These are phyloP conservation scores for Physcia stellaris DNA, from an alignment of 495 filamentous ascomycete species.

Conservation along the genomic window DNA sequence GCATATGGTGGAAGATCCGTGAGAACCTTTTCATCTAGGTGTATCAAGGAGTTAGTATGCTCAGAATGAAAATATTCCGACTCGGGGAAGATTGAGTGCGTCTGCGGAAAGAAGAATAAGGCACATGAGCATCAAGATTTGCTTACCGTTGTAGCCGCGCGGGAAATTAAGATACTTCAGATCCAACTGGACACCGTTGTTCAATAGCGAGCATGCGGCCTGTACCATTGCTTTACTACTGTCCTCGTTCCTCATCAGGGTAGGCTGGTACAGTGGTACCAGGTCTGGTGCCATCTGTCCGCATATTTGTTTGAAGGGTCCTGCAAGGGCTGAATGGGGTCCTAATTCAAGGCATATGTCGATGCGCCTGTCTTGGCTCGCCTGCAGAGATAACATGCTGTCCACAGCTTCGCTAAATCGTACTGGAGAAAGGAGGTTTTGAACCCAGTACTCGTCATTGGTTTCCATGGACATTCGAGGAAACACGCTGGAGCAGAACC, in stretches of 20 bases:
- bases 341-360: slow-evolving; percentile 37
- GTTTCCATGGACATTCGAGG: neutral
- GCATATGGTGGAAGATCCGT: slow-evolving; percentile 32
- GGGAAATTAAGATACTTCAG: too few relatives aligned
- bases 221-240: too few relatives aligned
- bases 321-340: slow-evolving; percentile 30
- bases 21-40: slow-evolving; percentile 1
- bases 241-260: too few relatives aligned
- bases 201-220: too few relatives aligned
- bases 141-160: too few relatives aligned
- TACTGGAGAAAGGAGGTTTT: slow-evolving; percentile 30
- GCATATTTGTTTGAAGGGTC: slow-evolving; percentile 33
- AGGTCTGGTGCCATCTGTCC: too few relatives aligned
- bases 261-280: too few relatives aligned
- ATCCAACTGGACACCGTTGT: too few relatives aligned
- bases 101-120: too few relatives aligned
- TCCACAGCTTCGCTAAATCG: slow-evolving; percentile 22
- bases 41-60: neutral
- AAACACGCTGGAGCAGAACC: neutral
- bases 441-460: slow-evolving; percentile 26
- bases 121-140: too few relatives aligned
- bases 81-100: slow-evolving; percentile 21
- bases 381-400: slow-evolving; percentile 4
- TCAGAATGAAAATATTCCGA: neutral
- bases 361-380: slow-evolving; percentile 6